Evolutionary conservation across 2,329 filamentous ascomycete genomes (phyloP), one percentile per base, ranked within the genome.

Genomic region (Metarhizium guizhouense): DNA sequence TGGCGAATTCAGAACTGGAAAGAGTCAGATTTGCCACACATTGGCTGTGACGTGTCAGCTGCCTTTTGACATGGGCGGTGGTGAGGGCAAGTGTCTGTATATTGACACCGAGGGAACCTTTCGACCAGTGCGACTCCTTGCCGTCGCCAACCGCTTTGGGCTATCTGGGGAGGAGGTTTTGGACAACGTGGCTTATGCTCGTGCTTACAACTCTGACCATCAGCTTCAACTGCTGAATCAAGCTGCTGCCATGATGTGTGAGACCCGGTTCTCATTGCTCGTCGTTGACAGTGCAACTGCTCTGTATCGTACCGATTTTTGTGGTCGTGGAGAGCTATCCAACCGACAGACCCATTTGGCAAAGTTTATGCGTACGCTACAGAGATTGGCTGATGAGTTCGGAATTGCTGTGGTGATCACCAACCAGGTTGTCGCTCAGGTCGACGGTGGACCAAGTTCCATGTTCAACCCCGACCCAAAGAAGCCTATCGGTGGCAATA

Each of bases 381-480:
- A 94, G 72, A 79, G 89, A 11, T 79, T 94, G 29, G 85, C 85
- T 4, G 85, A 88, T 63, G 85, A 87, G 71, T 99, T 99, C 68
- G 94, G 94, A 57, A 96, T 99, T 63, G 94, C 94, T 0, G 94
- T 99, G 7, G 90, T 99, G 64, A 99, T 99, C 66, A 97, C 94
- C 47, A 99, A 99, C 68, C 94, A 99, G 71, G 94, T 99, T 34
- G 95, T 99, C 45, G 94, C 94, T 10, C 95, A 99, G 71, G 94
- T 99, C 8, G 94, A 99, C 67, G 94, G 94, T 60, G 94, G 94
- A 3, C 92, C 93, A 34, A 93, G 88, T 67, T 86, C 93, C 59
- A 99, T 99, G 94, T 99, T 96, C 78, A 99, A 99, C 64, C 94
- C 95, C 0, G 95, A 99, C 67, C 94, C 94, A 7, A 99, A 99